A percentile compares a stretch with the other conserved stretches of the same genome.
phyloP scores from a whole-genome alignment of 116 monocot species.

The Zostera marina region DNA sequence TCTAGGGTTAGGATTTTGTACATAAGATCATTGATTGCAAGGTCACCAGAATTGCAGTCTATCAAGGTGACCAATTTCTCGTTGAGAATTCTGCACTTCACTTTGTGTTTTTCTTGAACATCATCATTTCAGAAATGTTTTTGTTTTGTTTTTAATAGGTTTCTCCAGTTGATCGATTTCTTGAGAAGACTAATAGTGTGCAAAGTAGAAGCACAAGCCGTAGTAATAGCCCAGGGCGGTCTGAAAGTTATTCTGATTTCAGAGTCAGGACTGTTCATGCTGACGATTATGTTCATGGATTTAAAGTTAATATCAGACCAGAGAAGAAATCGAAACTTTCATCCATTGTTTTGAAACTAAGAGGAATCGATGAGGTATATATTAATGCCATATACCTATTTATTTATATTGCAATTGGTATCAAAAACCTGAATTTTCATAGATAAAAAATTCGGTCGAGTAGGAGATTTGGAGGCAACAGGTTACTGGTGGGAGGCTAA shows the following conservation, averaged over 20 bases:
- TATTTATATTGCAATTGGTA: background rate
- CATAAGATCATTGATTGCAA: constrained; percentile 89
- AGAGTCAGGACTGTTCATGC: constrained; percentile 31
- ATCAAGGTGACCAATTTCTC: constrained; percentile 44
- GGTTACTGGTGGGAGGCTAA: constrained; percentile 87
- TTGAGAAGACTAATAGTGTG: constrained; percentile 70
- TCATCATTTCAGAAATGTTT: background rate
- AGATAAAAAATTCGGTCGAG: background rate
- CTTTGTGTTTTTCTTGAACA: constrained; percentile 1
- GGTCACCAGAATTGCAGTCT: constrained; percentile 90
- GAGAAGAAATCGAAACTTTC: constrained; percentile 95
- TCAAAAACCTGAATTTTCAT: background rate
- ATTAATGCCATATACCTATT: background rate
- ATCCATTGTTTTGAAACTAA: constrained; percentile 77
- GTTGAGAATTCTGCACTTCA: background rate
- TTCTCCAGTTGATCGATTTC: constrained; percentile 73
- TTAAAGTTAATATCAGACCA: constrained; percentile 80
- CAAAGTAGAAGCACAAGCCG: constrained; percentile 83
- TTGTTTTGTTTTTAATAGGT: constrained; percentile 30
- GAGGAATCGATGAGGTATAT: constrained; percentile 92
- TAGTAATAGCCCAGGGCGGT: constrained; percentile 74
- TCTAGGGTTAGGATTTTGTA: constrained; percentile 96
- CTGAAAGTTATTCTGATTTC: constrained; percentile 61
- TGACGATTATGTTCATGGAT: constrained; percentile 67
- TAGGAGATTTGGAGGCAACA: constrained; percentile 95